These are phyloP conservation scores for Vitis hybrid DNA, from an alignment of 177 flowering plant species.

Conservation along the genomic window DNA sequence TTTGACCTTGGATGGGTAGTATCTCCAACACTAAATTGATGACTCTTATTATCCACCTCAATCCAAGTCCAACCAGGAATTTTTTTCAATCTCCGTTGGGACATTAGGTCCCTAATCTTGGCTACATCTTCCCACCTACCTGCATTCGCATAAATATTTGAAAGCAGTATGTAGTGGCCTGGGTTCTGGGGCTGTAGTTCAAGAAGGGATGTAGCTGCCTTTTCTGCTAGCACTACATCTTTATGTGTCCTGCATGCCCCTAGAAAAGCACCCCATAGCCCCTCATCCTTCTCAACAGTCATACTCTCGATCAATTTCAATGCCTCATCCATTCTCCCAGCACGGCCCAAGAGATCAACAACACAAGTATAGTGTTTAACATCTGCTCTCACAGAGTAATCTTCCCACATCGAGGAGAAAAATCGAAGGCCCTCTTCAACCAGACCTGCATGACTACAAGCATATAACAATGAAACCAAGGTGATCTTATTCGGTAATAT, in stretches of 20 bases:
- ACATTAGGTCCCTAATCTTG: conserved; percentile 43
- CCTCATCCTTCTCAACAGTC: conserved; percentile 40
- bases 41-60: conserved; percentile 40
- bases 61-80: conserved; percentile 66
- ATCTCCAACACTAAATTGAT: conserved; percentile 51
- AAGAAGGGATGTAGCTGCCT: conserved; percentile 47
- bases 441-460: conserved; percentile 61
- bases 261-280: conserved; percentile 52
- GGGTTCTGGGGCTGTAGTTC: conserved; percentile 44
- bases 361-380: conserved; percentile 55
- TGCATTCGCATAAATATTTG: conserved; percentile 59
- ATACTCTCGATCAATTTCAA: conserved; percentile 36
- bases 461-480: conserved; percentile 47
- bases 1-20: conserved; percentile 38
- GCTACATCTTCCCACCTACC: conserved; percentile 59
- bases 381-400: conserved; percentile 35
- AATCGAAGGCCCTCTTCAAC: conserved; percentile 46
- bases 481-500: conserved; percentile 43
- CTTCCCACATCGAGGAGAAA: conserved; percentile 40
- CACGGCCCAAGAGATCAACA: conserved; percentile 62
- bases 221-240: conserved; percentile 38
- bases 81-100: conserved; percentile 42
- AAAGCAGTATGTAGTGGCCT: conserved; percentile 55
- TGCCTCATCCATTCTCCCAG: conserved; percentile 51
- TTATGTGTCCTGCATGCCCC: conserved; percentile 55